phyloP scores from a whole-genome alignment of 306 rosid species.

The Quillaja saponaria region DNA sequence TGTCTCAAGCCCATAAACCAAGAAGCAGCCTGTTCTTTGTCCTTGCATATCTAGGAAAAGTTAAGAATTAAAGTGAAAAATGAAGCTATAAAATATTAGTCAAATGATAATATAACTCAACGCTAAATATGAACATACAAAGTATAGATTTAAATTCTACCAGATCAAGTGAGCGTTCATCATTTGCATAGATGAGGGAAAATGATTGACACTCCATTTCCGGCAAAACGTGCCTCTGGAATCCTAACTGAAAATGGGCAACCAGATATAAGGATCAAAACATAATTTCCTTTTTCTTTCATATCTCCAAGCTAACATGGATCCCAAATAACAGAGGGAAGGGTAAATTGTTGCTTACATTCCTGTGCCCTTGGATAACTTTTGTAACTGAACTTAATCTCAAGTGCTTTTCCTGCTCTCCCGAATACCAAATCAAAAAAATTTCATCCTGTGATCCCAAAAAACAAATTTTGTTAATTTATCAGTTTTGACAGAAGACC shows the following conservation, averaged over 20 bases:
- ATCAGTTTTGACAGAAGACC: not conserved
- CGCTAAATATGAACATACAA: slow-evolving; percentile 5
- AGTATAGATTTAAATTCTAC: slow-evolving; percentile 37
- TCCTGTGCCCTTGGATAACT: slow-evolving; percentile 67
- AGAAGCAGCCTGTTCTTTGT: slow-evolving; percentile 70
- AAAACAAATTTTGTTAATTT: slow-evolving; percentile 12
- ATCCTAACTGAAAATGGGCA: slow-evolving; percentile 53
- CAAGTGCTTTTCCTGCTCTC: slow-evolving; percentile 73
- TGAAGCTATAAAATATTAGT: slow-evolving; percentile 20
- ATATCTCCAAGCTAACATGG: slow-evolving; percentile 15
- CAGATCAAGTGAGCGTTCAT: slow-evolving; percentile 82
- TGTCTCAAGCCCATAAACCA: slow-evolving; percentile 84
- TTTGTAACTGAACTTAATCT: slow-evolving; percentile 57
- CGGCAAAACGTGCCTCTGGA: slow-evolving; percentile 54
- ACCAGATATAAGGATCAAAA: slow-evolving; percentile 31
- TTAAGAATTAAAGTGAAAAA: slow-evolving; percentile 2
- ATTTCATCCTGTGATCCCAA: slow-evolving; percentile 69
- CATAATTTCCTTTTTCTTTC: slow-evolving; percentile 20
- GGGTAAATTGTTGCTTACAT: slow-evolving; percentile 46
- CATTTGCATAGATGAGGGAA: slow-evolving; percentile 65
- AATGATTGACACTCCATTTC: slow-evolving; percentile 70
- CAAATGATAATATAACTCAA: slow-evolving; percentile 5
- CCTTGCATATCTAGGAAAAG: slow-evolving; percentile 69
- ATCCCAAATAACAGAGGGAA: slow-evolving; percentile 4
- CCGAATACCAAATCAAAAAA: slow-evolving; percentile 76